A percentile compares a stretch with the other conserved stretches of the same genome.
phyloP scores from a whole-genome alignment of 257 asterid species.

The Solanum piurae region DNA sequence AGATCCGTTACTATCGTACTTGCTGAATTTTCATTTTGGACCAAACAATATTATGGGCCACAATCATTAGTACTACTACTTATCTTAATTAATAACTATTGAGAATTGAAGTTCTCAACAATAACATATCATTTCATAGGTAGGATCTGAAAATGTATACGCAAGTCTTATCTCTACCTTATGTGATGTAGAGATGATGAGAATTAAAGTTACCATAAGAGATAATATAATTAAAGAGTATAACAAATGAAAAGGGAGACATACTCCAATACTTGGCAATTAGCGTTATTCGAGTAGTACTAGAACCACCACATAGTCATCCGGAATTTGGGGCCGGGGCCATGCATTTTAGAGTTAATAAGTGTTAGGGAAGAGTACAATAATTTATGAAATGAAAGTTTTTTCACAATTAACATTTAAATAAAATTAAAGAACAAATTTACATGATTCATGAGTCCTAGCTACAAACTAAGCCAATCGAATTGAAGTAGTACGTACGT shows the following conservation, averaged over 20 bases:
- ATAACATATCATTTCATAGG: background rate
- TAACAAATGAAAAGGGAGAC: too few relatives aligned
- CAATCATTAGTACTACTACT: background rate
- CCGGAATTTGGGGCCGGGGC: background rate
- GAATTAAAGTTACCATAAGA: background rate
- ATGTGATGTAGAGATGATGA: background rate
- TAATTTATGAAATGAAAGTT: background rate
- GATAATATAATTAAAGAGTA: too few relatives aligned
- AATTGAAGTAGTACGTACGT: background rate
- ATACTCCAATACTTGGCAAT: too few relatives aligned
- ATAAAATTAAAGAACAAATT: background rate
- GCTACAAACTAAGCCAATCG: background rate
- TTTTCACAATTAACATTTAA: background rate
- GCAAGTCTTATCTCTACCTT: background rate
- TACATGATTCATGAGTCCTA: background rate
- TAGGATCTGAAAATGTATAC: background rate
- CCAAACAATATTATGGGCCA: background rate
- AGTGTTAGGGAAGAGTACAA: background rate
- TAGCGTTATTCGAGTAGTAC: background rate
- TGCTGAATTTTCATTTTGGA: background rate
- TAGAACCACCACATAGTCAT: background rate
- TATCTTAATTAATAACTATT: background rate
- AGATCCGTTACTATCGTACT: background rate
- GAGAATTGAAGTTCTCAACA: background rate
- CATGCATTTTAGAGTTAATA: background rate